Evolutionary conservation across 106 monocot species (phyloP), one percentile per base, ranked within the genome.

Genomic region (Narthecium ossifragum): DNA sequence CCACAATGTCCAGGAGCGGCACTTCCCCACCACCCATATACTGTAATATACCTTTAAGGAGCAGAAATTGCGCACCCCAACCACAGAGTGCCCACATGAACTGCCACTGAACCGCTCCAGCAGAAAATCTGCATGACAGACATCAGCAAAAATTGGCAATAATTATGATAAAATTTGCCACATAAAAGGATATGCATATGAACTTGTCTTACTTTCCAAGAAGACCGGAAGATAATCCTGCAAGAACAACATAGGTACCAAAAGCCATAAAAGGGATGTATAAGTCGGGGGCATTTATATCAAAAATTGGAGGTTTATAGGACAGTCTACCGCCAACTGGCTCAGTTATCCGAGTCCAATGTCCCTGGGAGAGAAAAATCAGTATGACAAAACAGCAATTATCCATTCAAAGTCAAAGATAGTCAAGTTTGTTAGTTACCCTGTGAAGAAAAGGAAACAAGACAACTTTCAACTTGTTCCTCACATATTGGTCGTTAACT

Each of bases 381-480:
- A n/a, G n/a, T n/a, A n/a, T n/a, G n/a, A n/a, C n/a, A n/a, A n/a
- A n/a, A n/a, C n/a, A n/a, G n/a, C n/a, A n/a, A n/a, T n/a, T n/a
- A n/a, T n/a, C n/a, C n/a, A n/a, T n/a, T n/a, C n/a, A n/a, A n/a
- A n/a, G n/a, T n/a, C n/a, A n/a, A n/a, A n/a, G n/a, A n/a, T n/a
- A n/a, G n/a, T n/a, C n/a, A n/a, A n/a, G n/a, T n/a, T n/a, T n/a
- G n/a, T n/a, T n/a, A 13, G n/a, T 63, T 70, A 76, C 76, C 70
- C 76, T 69, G 57, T 76, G 70, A 21, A 76, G 63, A 59, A 76
- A 65, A 24, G 76, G 76, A 46, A 76, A 47, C 48, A 76, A 46
- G 41, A 70, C 51, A 9, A 76, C 51, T 39, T 70, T 70, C 51
- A 70, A 58, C 50, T 76, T 76, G 64, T 70, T 70, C 47, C 63